Evolutionary conservation across 2,329 filamentous ascomycete genomes (phyloP), one percentile per base, ranked within the genome.

Genomic region (Aspergillus felis): DNA sequence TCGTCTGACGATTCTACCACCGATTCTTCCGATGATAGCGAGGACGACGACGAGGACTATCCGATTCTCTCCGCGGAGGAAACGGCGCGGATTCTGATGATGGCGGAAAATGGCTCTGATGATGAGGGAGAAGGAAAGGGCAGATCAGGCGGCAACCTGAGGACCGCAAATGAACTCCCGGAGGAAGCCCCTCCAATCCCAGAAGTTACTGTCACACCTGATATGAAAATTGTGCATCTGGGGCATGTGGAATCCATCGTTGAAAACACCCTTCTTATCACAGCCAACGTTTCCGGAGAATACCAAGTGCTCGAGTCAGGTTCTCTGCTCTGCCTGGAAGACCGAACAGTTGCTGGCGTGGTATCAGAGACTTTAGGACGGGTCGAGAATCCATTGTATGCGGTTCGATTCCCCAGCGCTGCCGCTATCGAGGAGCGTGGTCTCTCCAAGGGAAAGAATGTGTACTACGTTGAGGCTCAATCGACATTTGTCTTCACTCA

Each of bases 401-500:
- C 89, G 1, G 84, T 97, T 9, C 84, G 86, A 41, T 96, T 95
- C 71, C 81, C 83, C 17, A 87, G 84, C 51, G 78, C 84, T 1
- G 83, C 85, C 6, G 90, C 92, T 55, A 84, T 95, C 47, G 78
- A 81, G 41, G 82, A 86, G 44, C 78, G 87, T 25, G 87, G 86
- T 5, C 74, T 96, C n/a, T 75, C 79, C n/a, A 78, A 84, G 44
- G 91, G 88, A 28, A 85, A 84, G 2, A 84, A 84, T 51, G 78
- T 97, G 2, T 96, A 85, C 76, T 97, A 96, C 69, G 86, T 93
- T 3, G 83, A 88, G 48, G 79, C 84, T 8, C 88, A 94, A 71
- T 91, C 91, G 44, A 87, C 83, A 0, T 95, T 89, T 66, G 91
- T 96, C 55, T 94, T 96, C 69, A 97, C 93, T 0, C 84, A 94